Evolutionary conservation across 2,329 filamentous ascomycete species (phyloP).

Genomic region (Fusarium algeriense): DNA sequence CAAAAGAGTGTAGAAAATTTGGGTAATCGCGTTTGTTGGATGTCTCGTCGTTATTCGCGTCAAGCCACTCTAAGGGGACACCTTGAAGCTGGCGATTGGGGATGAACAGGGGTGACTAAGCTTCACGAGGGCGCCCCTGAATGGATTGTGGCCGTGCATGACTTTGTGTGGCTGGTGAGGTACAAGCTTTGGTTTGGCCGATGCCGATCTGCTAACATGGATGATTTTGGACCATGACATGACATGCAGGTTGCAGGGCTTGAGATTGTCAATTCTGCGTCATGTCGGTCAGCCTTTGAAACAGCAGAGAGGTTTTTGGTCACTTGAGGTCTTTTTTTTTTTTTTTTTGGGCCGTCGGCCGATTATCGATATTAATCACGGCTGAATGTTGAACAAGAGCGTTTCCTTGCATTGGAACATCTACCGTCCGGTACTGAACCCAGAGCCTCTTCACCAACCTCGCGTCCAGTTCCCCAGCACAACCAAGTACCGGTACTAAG

Average conservation of each 20-base stretch:
- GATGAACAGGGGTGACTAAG: conserved; percentile 34
- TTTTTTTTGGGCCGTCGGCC: not conserved
- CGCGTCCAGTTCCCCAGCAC: conserved; percentile 7
- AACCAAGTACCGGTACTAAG: conserved; percentile 23
- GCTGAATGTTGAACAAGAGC: not conserved
- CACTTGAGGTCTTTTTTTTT: not conserved
- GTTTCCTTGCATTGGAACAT: not conserved
- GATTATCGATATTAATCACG: not conserved
- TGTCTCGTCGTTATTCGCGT: conserved; percentile 40
- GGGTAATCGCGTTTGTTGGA: conserved; percentile 40
- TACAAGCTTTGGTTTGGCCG: conserved; percentile 11
- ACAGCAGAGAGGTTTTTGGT: not conserved
- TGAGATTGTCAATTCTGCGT: conserved; percentile 26
- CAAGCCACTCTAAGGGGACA: conserved; percentile 46
- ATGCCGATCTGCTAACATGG: conserved; percentile 34
- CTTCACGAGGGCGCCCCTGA: conserved; percentile 41
- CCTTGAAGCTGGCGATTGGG: conserved; percentile 39
- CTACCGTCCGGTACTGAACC: not conserved
- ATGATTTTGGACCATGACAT: conserved; percentile 13
- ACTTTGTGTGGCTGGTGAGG: conserved; percentile 14
- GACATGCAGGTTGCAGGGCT: conserved; percentile 28
- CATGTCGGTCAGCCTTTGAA: conserved; percentile 20
- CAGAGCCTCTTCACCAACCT: conserved; percentile 14
- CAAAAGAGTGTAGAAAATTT: conserved; percentile 44
- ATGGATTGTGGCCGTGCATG: conserved; percentile 31